Evolutionary conservation across 441 rosid genomes (phyloP).

Genomic region (Geranium incanum): DNA sequence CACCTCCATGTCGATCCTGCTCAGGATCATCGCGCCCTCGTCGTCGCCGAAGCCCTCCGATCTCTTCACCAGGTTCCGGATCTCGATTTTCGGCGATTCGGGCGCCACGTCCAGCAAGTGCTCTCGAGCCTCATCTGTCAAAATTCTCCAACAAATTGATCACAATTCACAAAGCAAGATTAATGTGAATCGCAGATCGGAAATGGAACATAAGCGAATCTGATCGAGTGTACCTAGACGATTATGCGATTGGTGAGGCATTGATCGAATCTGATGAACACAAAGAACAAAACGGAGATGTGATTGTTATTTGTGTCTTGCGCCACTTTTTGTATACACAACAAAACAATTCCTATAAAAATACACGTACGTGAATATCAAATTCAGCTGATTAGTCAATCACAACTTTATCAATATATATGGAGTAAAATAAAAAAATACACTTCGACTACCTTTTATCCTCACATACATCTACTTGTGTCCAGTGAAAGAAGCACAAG

Average conservation of each 20-base stretch:
- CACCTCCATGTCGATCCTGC: constrained; percentile 42
- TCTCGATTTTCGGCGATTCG: not conserved
- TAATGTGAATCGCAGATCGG: not conserved
- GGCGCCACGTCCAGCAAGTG: not conserved
- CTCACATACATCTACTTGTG: too few relatives aligned
- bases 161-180: not conserved
- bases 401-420: too few relatives aligned
- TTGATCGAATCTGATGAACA: not conserved
- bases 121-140: constrained; percentile 1
- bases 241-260: not conserved
- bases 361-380: too few relatives aligned
- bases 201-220: not conserved
- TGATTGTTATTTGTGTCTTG: too few relatives aligned
- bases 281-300: not conserved
- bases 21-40: constrained; percentile 27
- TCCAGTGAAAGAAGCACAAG: too few relatives aligned
- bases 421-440: too few relatives aligned
- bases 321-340: too few relatives aligned
- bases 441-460: too few relatives aligned
- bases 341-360: too few relatives aligned
- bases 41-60: not conserved
- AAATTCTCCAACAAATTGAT: not conserved
- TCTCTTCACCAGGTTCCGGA: not conserved
- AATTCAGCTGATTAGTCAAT: too few relatives aligned
- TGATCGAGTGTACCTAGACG: not conserved